Evolutionary conservation across 176 grass and related monocot genomes (phyloP).

Genomic region (Cocos nucifera): DNA sequence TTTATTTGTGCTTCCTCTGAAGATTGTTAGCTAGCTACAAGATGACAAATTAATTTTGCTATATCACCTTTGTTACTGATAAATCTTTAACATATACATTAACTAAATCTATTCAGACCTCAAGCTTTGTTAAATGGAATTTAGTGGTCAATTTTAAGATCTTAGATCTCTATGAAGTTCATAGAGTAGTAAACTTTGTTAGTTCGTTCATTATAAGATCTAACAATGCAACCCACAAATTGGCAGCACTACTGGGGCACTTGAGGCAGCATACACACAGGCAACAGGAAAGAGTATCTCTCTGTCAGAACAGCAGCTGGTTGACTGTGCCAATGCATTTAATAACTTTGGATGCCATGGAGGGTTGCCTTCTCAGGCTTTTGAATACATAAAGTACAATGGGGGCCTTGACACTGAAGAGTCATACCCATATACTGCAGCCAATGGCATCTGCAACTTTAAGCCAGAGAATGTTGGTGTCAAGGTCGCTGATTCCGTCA

Average conservation of each 20-base stretch:
- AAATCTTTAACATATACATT: too few relatives aligned
- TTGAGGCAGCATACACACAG: slow-evolving; percentile 94
- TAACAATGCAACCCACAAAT: neutral
- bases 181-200: too few relatives aligned
- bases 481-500: slow-evolving; percentile 61
- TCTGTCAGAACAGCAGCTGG: slow-evolving; percentile 95
- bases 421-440: slow-evolving; percentile 82
- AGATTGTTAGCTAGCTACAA: too few relatives aligned
- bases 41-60: too few relatives aligned
- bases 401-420: slow-evolving; percentile 89
- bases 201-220: too few relatives aligned
- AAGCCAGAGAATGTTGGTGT: slow-evolving; percentile 53
- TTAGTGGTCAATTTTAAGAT: too few relatives aligned
- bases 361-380: slow-evolving; percentile 94
- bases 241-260: slow-evolving; percentile 89
- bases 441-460: slow-evolving; percentile 62
- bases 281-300: slow-evolving; percentile 66
- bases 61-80: too few relatives aligned
- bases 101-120: too few relatives aligned
- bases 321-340: slow-evolving; percentile 60
- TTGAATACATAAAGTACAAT: slow-evolving; percentile 91
- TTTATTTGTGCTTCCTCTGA: too few relatives aligned
- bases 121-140: too few relatives aligned
- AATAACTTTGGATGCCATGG: slow-evolving; percentile 93
- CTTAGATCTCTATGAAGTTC: too few relatives aligned